Base-by-base conservation (phyloP, 1,139 yeast species). In the Cylindricascospora bacillispora region DNA sequence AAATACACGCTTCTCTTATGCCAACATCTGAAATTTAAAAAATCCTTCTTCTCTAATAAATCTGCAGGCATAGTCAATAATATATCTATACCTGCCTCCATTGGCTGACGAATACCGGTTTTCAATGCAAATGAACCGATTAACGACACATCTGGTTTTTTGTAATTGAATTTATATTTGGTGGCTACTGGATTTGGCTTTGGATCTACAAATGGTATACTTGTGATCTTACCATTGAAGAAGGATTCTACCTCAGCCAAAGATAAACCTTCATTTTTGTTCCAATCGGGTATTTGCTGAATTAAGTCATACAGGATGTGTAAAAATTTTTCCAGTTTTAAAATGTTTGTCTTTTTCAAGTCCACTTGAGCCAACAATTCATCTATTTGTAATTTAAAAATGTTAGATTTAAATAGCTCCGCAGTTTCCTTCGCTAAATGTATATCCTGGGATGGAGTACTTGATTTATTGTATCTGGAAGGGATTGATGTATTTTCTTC, bases 341-440 rank as follows among this genome's bases (percentile, higher is more conserved):
- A 56, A 25, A 78, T 68, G 47, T 77, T 75, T 15, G 69, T 57
- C 14, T 81, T 92, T 45, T 80, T 80, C 26, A 85, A 57, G 42
- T 71, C 71, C 26, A 86, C 69, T 53, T 85, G 95, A 41, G 72
- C 70, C 47, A 89, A 61, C 25, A 89, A 63, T 51, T 86, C 97
- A 54, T 86, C 98, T 33, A 86, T 85, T 58, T 89, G 94, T 35
- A 89, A 61, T 55, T 89, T 89, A 70, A 89, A 86, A 35, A 89
- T 83, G 55, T 86, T 86, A 10, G 95, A 83, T 49, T 85, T 83
- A 70, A 86, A 89, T 29, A 86, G 61, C 51, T 85, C 95, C 0
- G 94, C 92, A 0, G 97, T 81, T 52, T 86, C 95, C 45, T 94
- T 66, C 0, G 95, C 95, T 3, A 80, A 67, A 48, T 86, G 95